Percentiles rank a stretch among this genome's conserved stretches.
Conservation (phyloP, 257 asterid genomes). For the Ilex asprella region DNA sequence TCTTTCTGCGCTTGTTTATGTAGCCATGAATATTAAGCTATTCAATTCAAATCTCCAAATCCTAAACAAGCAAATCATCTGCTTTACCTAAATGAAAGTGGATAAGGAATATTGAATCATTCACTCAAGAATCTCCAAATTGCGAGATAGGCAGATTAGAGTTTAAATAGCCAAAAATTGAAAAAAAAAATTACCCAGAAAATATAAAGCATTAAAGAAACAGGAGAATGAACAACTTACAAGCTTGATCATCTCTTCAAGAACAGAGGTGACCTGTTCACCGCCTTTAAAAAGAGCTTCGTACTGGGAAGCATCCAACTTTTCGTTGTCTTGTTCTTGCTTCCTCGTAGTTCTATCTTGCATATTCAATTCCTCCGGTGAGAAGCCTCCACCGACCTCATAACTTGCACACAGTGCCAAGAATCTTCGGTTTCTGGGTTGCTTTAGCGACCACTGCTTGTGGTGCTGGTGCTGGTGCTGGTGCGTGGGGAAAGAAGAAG, state of each 20-base stretch:
- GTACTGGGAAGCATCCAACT: conserved; percentile 51
- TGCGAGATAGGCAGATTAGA: background rate
- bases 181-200: conserved; percentile 9
- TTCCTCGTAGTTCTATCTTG: conserved; percentile 19
- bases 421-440: conserved; percentile 16
- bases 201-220: background rate
- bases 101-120: no score
- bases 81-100: no score
- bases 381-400: conserved; percentile 33
- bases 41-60: no score
- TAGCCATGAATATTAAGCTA: no score
- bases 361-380: conserved; percentile 29
- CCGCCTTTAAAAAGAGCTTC: conserved; percentile 75
- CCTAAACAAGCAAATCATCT: no score
- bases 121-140: no score
- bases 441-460: conserved; percentile 18
- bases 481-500: conserved; percentile 6
- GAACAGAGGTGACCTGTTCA: conserved; percentile 90
- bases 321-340: conserved; percentile 13
- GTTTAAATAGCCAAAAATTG: no score
- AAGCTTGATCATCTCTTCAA: conserved; percentile 83
- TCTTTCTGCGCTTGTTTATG: no score
- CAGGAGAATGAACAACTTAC: conserved; percentile 31
- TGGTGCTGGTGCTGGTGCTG: background rate
- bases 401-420: conserved; percentile 23